Percentiles rank a stretch among this genome's conserved stretches.
phyloP scores from a whole-genome alignment of 441 rosid species.

The Populus hybrid region DNA sequence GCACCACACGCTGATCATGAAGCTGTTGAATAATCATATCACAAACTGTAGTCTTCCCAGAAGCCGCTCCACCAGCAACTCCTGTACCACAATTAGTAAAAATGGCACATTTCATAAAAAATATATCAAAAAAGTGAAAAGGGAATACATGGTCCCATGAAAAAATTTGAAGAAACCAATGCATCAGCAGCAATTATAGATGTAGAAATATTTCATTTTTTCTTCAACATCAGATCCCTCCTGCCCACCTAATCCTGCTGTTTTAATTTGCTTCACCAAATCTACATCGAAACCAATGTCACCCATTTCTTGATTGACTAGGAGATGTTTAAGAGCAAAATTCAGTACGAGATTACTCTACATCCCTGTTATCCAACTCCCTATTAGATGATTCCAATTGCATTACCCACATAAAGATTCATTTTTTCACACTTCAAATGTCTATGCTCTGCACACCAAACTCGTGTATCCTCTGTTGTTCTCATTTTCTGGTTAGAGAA shows the following conservation, averaged over 20 bases:
- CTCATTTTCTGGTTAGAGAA: background rate
- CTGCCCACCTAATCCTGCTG: background rate
- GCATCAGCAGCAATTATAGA: background rate
- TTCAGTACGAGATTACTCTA: background rate
- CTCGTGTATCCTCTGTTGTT: background rate
- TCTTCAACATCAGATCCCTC: too few relatives aligned
- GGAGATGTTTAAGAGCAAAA: background rate
- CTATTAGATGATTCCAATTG: background rate
- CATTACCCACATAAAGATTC: background rate
- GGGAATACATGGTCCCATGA: background rate
- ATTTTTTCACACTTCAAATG: background rate
- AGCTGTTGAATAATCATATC: conserved; percentile 99
- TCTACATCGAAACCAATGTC: background rate
- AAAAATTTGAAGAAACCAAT: background rate
- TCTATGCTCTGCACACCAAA: background rate
- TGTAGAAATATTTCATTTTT: background rate
- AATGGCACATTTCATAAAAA: background rate
- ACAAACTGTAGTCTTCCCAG: conserved; percentile 99
- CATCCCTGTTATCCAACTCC: background rate
- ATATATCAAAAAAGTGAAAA: background rate
- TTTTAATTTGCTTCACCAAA: background rate
- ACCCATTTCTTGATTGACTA: too few relatives aligned
- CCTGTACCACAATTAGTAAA: conserved; percentile 43
- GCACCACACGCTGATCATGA: conserved; percentile 98
- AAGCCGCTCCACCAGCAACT: conserved; percentile 98